Conservation (phyloP, 2,329 filamentous ascomycete genomes). For the Paecilomyces formosus region DNA sequence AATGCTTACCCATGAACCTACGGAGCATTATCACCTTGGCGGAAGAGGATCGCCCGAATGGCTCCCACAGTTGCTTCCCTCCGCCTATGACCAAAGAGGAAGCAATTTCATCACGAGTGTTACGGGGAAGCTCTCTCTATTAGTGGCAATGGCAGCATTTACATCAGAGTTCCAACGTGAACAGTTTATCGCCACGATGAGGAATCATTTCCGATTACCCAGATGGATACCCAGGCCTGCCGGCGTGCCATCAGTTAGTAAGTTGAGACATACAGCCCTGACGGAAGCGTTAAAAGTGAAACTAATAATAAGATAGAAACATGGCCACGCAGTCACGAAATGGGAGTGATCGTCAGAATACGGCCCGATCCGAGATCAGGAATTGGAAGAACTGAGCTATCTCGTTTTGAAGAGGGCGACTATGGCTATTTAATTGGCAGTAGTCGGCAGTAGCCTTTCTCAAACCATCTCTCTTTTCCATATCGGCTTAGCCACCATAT, state of each 20-base stretch:
- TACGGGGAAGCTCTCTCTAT: conserved; percentile 3
- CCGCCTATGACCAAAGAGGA: conserved; percentile 1
- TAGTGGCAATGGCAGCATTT: conserved; percentile 5
- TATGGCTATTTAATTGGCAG: conserved; percentile 1
- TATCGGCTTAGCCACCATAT: background rate
- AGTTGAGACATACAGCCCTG: background rate
- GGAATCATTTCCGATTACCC: background rate
- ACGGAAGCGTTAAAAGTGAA: background rate
- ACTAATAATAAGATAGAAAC: background rate
- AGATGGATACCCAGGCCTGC: background rate
- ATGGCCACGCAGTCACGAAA: background rate
- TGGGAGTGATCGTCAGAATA: conserved; percentile 3
- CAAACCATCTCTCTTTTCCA: background rate
- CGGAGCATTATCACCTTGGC: background rate
- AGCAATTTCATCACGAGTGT: background rate
- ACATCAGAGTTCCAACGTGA: conserved; percentile 1
- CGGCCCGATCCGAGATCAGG: background rate
- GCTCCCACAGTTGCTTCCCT: conserved; percentile 4
- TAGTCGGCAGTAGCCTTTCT: background rate
- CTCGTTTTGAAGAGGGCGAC: background rate
- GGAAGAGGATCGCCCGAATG: background rate
- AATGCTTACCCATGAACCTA: background rate
- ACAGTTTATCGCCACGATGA: conserved; percentile 1
- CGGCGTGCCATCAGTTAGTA: background rate
- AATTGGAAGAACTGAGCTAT: conserved; percentile 1